Conservation (phyloP, 129 eudicot genomes). For the Lonicera japonica region DNA sequence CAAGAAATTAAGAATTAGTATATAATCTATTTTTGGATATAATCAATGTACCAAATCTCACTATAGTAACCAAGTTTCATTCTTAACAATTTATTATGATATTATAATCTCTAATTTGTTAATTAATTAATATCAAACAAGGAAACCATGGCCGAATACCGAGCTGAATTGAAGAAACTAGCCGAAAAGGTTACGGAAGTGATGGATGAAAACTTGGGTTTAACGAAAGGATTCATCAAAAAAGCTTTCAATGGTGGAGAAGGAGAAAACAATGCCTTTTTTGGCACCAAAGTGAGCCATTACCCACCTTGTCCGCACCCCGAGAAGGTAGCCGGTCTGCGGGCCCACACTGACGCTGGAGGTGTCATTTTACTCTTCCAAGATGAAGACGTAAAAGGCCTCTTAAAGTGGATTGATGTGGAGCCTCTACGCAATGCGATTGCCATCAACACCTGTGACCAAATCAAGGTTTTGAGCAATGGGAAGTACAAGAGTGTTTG, state of each 20-base stretch:
- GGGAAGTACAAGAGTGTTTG: slow-evolving; percentile 30
- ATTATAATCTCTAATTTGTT: slow-evolving; percentile 1
- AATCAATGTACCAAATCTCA: no score
- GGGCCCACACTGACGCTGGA: slow-evolving; percentile 80
- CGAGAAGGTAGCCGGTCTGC: slow-evolving; percentile 44
- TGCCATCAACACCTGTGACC: slow-evolving; percentile 44
- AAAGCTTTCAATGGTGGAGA: slow-evolving; percentile 49
- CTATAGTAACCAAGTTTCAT: no score
- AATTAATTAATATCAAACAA: slow-evolving; percentile 22
- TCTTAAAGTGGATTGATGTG: slow-evolving; percentile 59
- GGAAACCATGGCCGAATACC: slow-evolving; percentile 69
- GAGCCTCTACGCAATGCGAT: slow-evolving; percentile 51
- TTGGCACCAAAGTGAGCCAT: slow-evolving; percentile 73
- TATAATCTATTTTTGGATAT: no score
- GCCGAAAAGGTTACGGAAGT: slow-evolving; percentile 29
- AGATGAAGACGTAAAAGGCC: slow-evolving; percentile 52
- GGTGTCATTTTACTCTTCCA: slow-evolving; percentile 65
- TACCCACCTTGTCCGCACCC: slow-evolving; percentile 73
- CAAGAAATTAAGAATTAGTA: no score
- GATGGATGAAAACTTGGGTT: no score
- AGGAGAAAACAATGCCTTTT: slow-evolving; percentile 27
- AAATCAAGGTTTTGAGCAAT: slow-evolving; percentile 30
- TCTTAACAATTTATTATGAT: no score
- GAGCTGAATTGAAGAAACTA: slow-evolving; percentile 53
- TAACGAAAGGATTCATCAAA: slow-evolving; percentile 54